Evolutionary conservation across 495 filamentous ascomycete genomes (phyloP), one percentile per base, ranked within the genome.

Genomic region (Penicillium canariense): DNA sequence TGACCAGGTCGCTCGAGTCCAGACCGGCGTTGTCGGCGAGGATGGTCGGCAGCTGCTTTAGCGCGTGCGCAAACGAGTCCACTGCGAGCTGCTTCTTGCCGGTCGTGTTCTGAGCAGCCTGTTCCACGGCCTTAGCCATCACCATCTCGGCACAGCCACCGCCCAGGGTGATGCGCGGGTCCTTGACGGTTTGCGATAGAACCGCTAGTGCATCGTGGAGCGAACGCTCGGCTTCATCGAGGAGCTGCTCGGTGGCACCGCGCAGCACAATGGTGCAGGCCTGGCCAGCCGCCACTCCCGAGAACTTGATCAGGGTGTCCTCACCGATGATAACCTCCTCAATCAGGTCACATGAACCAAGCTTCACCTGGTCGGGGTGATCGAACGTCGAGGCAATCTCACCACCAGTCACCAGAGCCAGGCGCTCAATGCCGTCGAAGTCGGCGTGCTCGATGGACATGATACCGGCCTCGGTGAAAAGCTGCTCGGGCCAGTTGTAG

Each of bases 401-500:
- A 56, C 91, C 94, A 35, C 94, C 94, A 5, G 95, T 97, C 15
- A 98, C 94, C 40, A 98, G 79, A 11, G 94, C 93, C 56, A 98
- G 73, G 28, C 94, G 84, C 79, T 98, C 94, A 56, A 98, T 92
- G 54, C 94, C 94, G 70, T 98, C 94, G 60, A 98, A 98, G 71
- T 98, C 94, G 55, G 94, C 94, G 69, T 98, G 94, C 78, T 98
- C 94, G 62, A 98, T 98, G 14, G 92, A 96, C 77, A 95, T 85
- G 73, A 98, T 97, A 47, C 94, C 95, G 9, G 91, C 93, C 69
- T 98, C 94, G 22, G 93, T 89, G 69, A 98, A 98, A 45, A 98
- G 87, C 74, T 97, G 95, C 71, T 98, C 94, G 30, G 94, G 94
- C 93, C 94, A 97, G 82, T 98, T 98, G 82, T 98, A 98, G 75